Base-by-base conservation (phyloP, 140 eudicot species). In the Ambrosia hybrid region DNA sequence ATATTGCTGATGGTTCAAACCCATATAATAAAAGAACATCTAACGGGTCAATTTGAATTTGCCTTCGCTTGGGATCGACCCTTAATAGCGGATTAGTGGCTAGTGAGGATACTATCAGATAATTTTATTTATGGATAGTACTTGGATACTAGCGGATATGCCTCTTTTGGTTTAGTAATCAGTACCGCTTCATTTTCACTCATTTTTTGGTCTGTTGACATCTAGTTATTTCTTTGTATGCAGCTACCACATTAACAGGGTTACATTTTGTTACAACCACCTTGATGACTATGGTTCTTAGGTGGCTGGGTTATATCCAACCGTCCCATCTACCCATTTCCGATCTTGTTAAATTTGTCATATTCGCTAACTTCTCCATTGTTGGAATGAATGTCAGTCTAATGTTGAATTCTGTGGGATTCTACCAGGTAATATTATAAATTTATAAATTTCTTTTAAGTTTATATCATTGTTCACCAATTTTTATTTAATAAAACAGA, bases 381-480 rank as follows among this genome's bases (percentile, higher is more conserved):
- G 96, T 89, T 65, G 98, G 98, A 67, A 89, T 89, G 98, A 92
- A 92, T 74, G 96, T 92, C 56, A 92, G 98, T 65, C 78, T 92
- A 43, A 92, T 92, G 98, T 92, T 84, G 97, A 92, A 92, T 75
- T 92, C 98, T 11, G 98, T 92, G 66, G 98, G 98, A 83, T 92
- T 92, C 67, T 92, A 92, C 80, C 98, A 92, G 96, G 98, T 89
- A 51, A 73, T 45, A 60, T 30, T 2, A 57, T 10, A 5, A 68
- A 57, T 11, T 8, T 41, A 34, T 51, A 21, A 21, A 21, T 15
- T 17, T 17, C 8, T 41, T 41, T 41, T 5, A 41, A 41, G 46
- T 41, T 41, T 26, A 21, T 11, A 58, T 58, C 34, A 58, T 26
- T 30, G 4, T 58, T 33, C 36, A 58, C 15, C 41, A 21, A 12